Evolutionary conservation across 1,139 yeast species (phyloP), one percentile per base, ranked within the genome.

Genomic region (Pichia sp.): DNA sequence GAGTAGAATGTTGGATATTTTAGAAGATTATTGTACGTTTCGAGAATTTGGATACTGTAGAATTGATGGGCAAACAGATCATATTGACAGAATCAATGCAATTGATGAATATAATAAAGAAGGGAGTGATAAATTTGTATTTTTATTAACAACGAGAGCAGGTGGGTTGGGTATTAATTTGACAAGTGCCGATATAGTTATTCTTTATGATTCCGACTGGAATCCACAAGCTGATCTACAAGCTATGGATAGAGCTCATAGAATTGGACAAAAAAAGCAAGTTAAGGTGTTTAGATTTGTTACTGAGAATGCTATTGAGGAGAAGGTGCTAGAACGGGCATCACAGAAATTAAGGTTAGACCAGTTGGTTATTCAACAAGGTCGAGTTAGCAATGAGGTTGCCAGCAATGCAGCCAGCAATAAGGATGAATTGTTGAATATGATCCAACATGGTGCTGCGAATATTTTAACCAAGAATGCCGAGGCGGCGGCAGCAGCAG

Each of bases 211-310:
- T 66, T 81, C 88, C 1, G 94, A 85, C 65, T 85, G 94, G 94
- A 85, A 85, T 57, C 94, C 94, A 2, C 94, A 85, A 61, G 92
- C 92, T 3, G 94, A 85, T 71, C 73, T 85, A 55, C 94, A 85
- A 65, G 92, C 92, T 0, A 85, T 85, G 94, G 94, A 85, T 62
- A 76, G 94, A 69, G 92, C 94, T 1, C 94, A 85, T 65, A 77
- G 94, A 74, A 85, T 85, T 62, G 94, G 94, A 7, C 94, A 85
- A 64, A 84, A 84, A 27, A 85, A 84, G 56, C 94, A 85, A 62
- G 94, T 85, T 35, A 77, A 79, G 58, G 92, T 85, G 9, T 85
- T 79, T 61, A 70, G 94, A 63, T 79, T 85, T 59, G 79, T 85
- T 45, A 84, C 92, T 11, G 90, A 83, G 57, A 80, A 83, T 66